Evolutionary conservation across 768 basidiomycete species (phyloP).

Genomic region (Hortiboletus flavorubellus): DNA sequence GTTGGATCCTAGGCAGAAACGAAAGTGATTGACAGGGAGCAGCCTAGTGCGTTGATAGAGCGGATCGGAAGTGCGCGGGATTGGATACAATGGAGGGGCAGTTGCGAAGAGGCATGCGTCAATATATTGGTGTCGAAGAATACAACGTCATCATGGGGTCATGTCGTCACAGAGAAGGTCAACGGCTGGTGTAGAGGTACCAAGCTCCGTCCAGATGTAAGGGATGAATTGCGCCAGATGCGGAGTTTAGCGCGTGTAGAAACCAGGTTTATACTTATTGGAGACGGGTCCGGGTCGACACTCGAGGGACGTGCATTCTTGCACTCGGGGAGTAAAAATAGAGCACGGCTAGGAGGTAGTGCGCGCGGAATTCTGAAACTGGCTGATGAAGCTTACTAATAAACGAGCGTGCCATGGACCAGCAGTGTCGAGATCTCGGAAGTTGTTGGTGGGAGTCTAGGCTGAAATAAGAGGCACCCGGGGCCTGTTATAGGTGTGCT

Average conservation of each 20-base stretch:
- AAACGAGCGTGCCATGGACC: neutral
- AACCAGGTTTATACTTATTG: neutral
- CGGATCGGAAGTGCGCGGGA: conserved; percentile 4
- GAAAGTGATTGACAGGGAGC: neutral
- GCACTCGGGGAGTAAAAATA: neutral
- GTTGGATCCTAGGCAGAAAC: neutral
- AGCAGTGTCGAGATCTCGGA: neutral
- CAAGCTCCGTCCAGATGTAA: neutral
- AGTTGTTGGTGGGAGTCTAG: neutral
- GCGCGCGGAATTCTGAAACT: neutral
- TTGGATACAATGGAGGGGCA: conserved; percentile 6
- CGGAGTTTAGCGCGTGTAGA: neutral
- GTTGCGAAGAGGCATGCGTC: neutral
- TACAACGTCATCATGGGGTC: conserved; percentile 6
- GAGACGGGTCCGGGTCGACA: neutral
- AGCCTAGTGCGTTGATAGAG: neutral
- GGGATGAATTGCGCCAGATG: neutral
- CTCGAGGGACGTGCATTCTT: neutral
- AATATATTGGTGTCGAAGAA: neutral
- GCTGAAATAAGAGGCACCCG: neutral
- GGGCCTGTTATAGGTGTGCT: neutral
- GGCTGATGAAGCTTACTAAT: neutral
- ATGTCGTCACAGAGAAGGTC: neutral
- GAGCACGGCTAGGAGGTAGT: neutral
- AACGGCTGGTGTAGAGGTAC: neutral